phyloP scores from a whole-genome alignment of 2,329 filamentous ascomycete genomes.

The Sphaceloma murrayae region DNA sequence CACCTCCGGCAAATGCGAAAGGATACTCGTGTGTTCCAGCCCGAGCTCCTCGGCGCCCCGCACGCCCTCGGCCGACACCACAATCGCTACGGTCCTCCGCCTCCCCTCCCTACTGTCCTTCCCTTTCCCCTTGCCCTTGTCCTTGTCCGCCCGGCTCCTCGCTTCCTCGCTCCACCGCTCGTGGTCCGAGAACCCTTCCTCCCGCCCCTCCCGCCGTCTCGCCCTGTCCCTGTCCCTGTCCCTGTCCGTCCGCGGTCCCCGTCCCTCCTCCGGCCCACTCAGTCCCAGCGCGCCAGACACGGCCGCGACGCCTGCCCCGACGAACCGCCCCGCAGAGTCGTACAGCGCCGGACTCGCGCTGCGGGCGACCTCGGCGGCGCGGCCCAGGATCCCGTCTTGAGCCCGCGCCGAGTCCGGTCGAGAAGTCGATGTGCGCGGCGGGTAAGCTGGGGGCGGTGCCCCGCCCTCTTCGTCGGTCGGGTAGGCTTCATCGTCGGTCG shows the following conservation, averaged over 20 bases:
- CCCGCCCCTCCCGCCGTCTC: conserved; percentile 20
- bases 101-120: conserved; percentile 23
- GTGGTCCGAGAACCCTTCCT: conserved; percentile 51
- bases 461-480: conserved; percentile 14
- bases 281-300: conserved; percentile 61
- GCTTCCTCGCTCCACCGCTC: conserved; percentile 89
- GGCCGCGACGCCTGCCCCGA: conserved; percentile 71
- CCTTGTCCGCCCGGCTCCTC: conserved; percentile 49
- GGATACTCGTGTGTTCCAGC: conserved; percentile 65
- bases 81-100: conserved; percentile 63
- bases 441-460: conserved; percentile 8
- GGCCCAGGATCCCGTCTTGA: conserved; percentile 52
- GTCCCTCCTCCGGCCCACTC: conserved; percentile 44
- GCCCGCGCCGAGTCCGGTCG: not conserved
- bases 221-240: not conserved
- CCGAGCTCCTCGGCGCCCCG: not conserved
- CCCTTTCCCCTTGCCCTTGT: conserved; percentile 29
- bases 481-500: conserved; percentile 52
- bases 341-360: conserved; percentile 81
- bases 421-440: conserved; percentile 3
- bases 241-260: no score
- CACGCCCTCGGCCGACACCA: conserved; percentile 65
- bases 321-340: conserved; percentile 69
- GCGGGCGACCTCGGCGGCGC: conserved; percentile 70
- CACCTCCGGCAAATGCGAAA: conserved; percentile 76